Evolutionary conservation across 208 protist genomes (phyloP).

Genomic region (Acanthamoeba polyphaga): DNA sequence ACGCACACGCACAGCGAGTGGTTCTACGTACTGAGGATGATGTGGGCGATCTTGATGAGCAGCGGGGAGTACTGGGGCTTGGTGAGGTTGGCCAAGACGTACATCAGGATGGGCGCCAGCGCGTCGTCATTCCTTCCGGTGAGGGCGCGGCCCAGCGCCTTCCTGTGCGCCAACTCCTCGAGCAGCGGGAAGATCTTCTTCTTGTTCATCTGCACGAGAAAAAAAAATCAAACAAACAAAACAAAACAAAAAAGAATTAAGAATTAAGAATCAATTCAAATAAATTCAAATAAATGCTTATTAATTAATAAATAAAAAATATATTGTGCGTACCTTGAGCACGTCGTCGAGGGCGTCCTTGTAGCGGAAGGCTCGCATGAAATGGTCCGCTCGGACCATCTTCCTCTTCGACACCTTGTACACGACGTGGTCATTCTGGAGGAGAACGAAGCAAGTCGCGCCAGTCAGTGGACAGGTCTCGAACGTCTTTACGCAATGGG

Average conservation of each 20-base stretch:
- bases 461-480: not conserved
- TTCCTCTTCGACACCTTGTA: not conserved
- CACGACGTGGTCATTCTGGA: slow-evolving; percentile 51
- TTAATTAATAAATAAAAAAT: not conserved
- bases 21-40: slow-evolving; percentile 70
- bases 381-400: slow-evolving; percentile 54
- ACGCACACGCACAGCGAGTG: not conserved
- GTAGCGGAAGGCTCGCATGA: slow-evolving; percentile 83
- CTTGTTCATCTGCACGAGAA: not conserved
- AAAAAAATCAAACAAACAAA: not conserved
- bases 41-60: slow-evolving; percentile 77
- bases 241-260: not conserved
- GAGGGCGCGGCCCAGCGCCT: slow-evolving; percentile 75
- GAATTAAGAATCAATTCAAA: not conserved
- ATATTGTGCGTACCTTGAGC: slow-evolving; percentile 22
- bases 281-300: not conserved
- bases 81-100: slow-evolving; percentile 73
- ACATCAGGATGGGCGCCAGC: slow-evolving; percentile 79
- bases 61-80: slow-evolving; percentile 79
- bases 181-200: slow-evolving; percentile 77
- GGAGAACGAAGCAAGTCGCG: not conserved
- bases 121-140: slow-evolving; percentile 75
- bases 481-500: not conserved
- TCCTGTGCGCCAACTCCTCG: slow-evolving; percentile 78
- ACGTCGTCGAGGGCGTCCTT: slow-evolving; percentile 81